Conservation (phyloP, 2,329 filamentous ascomycete genomes). For the Aureobasidium sp. region DNA sequence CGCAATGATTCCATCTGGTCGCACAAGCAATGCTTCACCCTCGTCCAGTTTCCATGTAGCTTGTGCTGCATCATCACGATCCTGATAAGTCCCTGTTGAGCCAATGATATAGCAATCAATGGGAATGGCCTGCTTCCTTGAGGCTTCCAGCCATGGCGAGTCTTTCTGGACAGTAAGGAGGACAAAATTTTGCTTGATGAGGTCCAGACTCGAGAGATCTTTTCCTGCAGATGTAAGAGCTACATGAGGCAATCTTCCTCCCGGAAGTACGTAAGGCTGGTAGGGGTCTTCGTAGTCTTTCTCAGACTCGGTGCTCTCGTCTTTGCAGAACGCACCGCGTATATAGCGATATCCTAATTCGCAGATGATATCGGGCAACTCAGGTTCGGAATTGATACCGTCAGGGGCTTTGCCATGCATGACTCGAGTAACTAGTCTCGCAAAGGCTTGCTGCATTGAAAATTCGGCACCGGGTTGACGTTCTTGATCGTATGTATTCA, state of each 20-base stretch:
- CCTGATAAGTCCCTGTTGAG: neutral
- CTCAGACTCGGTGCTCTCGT: neutral
- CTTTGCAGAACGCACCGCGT: neutral
- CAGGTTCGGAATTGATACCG: neutral
- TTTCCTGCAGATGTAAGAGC: neutral
- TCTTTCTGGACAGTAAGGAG: neutral
- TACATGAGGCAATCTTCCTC: neutral
- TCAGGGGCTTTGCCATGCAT: neutral
- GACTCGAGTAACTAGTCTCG: neutral
- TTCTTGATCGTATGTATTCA: neutral
- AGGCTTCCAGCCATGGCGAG: neutral
- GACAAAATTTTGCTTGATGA: neutral
- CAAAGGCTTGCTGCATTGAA: neutral
- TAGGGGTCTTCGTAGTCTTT: neutral
- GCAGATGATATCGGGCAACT: neutral
- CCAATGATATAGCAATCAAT: neutral
- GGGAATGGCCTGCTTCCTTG: neutral
- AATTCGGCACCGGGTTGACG: neutral
- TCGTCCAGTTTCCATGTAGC: neutral
- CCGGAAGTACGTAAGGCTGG: neutral
- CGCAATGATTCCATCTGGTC: slow-evolving; percentile 1
- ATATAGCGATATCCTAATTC: neutral
- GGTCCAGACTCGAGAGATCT: neutral
- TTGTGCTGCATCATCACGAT: neutral
- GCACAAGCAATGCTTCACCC: neutral